Evolutionary conservation across 495 filamentous ascomycete species (phyloP), one percentile per base, ranked within the genome.

Genomic region (Thozetella sp.): DNA sequence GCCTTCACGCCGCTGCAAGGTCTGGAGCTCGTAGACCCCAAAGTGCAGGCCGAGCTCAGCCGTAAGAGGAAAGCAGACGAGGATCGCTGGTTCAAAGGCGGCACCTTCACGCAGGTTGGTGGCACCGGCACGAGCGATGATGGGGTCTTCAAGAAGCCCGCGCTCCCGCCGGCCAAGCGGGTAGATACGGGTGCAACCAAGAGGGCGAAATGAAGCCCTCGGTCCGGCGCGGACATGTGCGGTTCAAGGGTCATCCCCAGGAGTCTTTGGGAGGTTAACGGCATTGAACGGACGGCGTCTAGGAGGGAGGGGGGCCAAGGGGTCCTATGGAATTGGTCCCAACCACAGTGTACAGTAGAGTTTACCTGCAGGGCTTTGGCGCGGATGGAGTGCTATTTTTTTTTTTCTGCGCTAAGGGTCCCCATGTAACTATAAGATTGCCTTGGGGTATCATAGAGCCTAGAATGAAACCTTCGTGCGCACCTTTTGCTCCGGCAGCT

Each of bases 1-100:
- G 91, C 93, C 1, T 99, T 98, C 64, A 97, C 92, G 3, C 93
- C 95, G 2, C 90, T 94, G 20, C 96, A 98, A 71, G 95, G 95
- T 12, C 81, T 99, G 27, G 95, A 98, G 79, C 85, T 99, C 10
- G 93, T 97, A 17, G 96, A 97, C 75, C 95, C 95, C 53, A 97
- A 96, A 80, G 85, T 91, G 55, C 86, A 90, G 65, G 89, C 90
- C 2, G 93, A 91, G 74, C 74, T 93, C 65, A 92, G 79, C 64
- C 82, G 92, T 60, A 97, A 98, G 79, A 80, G 91, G 67, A 95
- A 95, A 66, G 94, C 93, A 3, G 94, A 97, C 63, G 92, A 96
- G 67, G 94, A 98, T 70, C 80, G 92, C 43, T 98, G 93, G 89
- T 98, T 98, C 77, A 96, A 92, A 69, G 90, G 92, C 22, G 96